Percentiles rank a stretch among this genome's conserved stretches.
Conservation (phyloP, 148 eudicot genomes). For the Spergularia marina region DNA sequence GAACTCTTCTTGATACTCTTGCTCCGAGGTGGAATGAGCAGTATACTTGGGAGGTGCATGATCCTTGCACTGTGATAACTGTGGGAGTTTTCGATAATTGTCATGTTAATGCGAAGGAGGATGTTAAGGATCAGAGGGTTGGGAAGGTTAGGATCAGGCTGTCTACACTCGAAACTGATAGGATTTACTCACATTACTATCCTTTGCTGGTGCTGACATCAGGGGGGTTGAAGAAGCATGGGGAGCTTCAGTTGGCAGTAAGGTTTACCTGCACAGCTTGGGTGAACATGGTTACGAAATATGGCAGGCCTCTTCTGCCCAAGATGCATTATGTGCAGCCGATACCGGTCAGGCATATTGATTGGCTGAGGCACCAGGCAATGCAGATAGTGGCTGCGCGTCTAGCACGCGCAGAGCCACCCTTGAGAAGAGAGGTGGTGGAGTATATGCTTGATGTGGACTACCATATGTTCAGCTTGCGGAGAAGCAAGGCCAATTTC, state of each 20-base stretch:
- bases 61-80: slow-evolving; percentile 88
- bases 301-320: slow-evolving; percentile 83
- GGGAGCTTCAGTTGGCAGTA: slow-evolving; percentile 82
- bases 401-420: slow-evolving; percentile 79
- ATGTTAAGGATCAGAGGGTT: slow-evolving; percentile 62
- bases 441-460: slow-evolving; percentile 94
- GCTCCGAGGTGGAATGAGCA: slow-evolving; percentile 88
- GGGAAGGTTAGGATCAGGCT: slow-evolving; percentile 88
- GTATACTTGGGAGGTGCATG: slow-evolving; percentile 92
- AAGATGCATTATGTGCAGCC: slow-evolving; percentile 93
- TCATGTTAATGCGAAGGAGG: slow-evolving; percentile 59
- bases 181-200: slow-evolving; percentile 77
- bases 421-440: slow-evolving; percentile 68
- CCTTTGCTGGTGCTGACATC: slow-evolving; percentile 71
- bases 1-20: slow-evolving; percentile 74
- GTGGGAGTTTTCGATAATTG: slow-evolving; percentile 88
- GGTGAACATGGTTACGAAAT: slow-evolving; percentile 88
- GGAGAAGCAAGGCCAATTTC: slow-evolving; percentile 90
- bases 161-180: slow-evolving; percentile 75
- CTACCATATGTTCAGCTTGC: slow-evolving; percentile 75
- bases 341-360: slow-evolving; percentile 68
- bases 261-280: slow-evolving; percentile 87
- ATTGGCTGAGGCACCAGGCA: slow-evolving; percentile 86
- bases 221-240: slow-evolving; percentile 76
- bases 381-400: slow-evolving; percentile 78